A percentile compares a stretch with the other conserved stretches of the same genome.
Conservation (phyloP, 192 early-diverging fungal species). For the Helicostylum pulchrum region DNA sequence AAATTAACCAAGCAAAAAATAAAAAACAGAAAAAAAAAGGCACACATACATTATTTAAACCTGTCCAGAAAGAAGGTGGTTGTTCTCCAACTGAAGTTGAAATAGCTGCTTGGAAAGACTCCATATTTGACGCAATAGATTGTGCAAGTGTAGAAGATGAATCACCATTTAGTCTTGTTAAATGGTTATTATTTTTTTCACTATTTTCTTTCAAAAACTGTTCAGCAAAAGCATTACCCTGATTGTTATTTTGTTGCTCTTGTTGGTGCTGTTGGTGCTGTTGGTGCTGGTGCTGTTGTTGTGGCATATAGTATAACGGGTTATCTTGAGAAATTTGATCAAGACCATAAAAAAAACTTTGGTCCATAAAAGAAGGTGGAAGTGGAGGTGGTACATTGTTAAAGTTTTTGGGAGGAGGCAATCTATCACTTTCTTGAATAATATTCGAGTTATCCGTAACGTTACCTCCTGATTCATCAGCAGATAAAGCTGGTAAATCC, state of each 20-base stretch:
- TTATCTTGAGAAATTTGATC: conserved; percentile 19
- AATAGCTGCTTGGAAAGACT: conserved; percentile 12
- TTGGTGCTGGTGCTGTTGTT: conserved; percentile 6
- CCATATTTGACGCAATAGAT: background rate
- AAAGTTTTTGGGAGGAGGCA: too few species aligned
- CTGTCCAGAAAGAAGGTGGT: conserved; percentile 20
- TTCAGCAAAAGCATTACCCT: conserved; percentile 1
- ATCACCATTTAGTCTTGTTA: background rate
- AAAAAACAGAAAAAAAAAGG: too few species aligned
- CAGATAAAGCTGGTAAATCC: too few species aligned
- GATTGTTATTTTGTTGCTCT: background rate
- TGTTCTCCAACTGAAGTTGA: conserved; percentile 10
- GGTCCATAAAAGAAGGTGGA: conserved; percentile 9
- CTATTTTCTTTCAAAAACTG: background rate
- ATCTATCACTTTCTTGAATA: too few species aligned
- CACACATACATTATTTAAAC: conserved; percentile 28
- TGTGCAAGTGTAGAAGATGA: background rate
- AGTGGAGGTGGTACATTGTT: too few species aligned
- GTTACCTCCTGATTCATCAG: too few species aligned
- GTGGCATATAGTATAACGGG: conserved; percentile 17
- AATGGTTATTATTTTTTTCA: background rate
- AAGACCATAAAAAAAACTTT: conserved; percentile 18
- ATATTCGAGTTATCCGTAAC: too few species aligned
- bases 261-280: background rate
- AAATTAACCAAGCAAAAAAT: background rate